These are phyloP conservation scores for Naganishia onofrii DNA, from an alignment of 768 basidiomycete species.

Conservation along the genomic window DNA sequence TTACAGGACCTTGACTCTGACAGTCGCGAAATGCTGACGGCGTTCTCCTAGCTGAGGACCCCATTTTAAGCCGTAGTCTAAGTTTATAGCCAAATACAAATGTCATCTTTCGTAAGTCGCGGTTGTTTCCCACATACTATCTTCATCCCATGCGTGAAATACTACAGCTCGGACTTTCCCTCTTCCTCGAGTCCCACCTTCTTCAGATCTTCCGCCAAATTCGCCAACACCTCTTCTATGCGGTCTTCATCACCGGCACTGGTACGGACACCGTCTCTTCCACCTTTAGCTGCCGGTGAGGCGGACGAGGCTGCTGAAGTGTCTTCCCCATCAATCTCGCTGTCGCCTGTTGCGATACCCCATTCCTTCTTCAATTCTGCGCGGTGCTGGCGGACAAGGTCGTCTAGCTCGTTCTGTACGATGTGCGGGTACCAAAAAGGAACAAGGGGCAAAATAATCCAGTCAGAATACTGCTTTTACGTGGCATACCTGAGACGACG, in stretches of 20 bases:
- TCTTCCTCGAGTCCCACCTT: slow-evolving; percentile 15
- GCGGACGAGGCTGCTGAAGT: no score
- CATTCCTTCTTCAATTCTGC: slow-evolving; percentile 31
- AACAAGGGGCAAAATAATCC: not conserved
- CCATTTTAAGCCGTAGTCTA: no score
- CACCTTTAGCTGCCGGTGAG: no score
- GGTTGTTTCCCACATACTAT: not conserved
- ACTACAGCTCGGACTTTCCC: not conserved
- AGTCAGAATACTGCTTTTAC: not conserved
- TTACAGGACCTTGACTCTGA: no score
- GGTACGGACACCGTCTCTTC: not conserved
- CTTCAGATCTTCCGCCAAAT: slow-evolving; percentile 24
- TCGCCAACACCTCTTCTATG: slow-evolving; percentile 7
- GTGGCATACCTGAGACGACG: not conserved
- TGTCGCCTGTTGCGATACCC: not conserved
- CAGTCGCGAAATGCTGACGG: no score
- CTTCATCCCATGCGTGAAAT: not conserved
- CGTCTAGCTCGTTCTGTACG: slow-evolving; percentile 33
- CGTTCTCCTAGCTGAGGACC: no score
- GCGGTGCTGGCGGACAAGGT: slow-evolving; percentile 30
- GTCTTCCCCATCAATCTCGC: not conserved
- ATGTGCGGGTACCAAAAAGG: no score
- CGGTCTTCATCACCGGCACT: not conserved
- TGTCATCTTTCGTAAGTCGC: no score
- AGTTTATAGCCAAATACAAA: no score